Percentiles rank a stretch among this genome's conserved stretches.
Evolutionary conservation across 805 yeast species (phyloP).

Genomic region (Wickerhamiella siamensis): DNA sequence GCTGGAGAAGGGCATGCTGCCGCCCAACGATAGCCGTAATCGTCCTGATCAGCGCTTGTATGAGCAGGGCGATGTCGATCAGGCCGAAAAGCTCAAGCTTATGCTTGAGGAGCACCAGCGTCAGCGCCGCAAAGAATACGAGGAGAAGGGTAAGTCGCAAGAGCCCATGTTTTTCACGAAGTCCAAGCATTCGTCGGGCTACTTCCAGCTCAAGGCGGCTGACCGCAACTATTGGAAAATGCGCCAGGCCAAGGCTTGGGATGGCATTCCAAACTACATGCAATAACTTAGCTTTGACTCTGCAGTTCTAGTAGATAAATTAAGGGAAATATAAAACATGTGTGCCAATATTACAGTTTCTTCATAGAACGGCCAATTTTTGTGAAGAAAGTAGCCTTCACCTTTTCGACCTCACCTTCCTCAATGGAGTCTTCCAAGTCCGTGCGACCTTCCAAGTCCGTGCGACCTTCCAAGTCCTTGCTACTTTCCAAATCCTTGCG

Average conservation of each 20-base stretch:
- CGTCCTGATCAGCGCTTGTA: conserved; percentile 75
- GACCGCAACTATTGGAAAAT: conserved; percentile 58
- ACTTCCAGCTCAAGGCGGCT: conserved; percentile 34
- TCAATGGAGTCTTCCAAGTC: too few species aligned
- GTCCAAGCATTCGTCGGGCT: conserved; percentile 24
- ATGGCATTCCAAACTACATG: conserved; percentile 11
- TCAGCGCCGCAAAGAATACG: conserved; percentile 46
- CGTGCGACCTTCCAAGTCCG: too few species aligned
- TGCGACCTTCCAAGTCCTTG: too few species aligned
- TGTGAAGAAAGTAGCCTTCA: too few species aligned
- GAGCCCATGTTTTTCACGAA: conserved; percentile 51
- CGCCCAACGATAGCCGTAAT: conserved; percentile 80
- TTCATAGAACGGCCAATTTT: too few species aligned
- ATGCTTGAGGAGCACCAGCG: conserved; percentile 71
- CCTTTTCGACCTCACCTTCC: too few species aligned
- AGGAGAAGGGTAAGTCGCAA: conserved; percentile 33
- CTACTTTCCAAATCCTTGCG: too few species aligned
- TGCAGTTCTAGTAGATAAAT: too few species aligned
- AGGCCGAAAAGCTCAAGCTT: conserved; percentile 59
- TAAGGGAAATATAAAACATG: too few species aligned
- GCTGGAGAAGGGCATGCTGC: conserved; percentile 47
- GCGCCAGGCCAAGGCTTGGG: conserved; percentile 30
- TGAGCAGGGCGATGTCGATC: conserved; percentile 49
- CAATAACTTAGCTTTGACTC: too few species aligned
- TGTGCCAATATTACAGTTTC: too few species aligned